These are phyloP conservation scores for Neophaeococcomyces mojaviensis DNA, from an alignment of 2,329 filamentous ascomycete species.

Conservation along the genomic window DNA sequence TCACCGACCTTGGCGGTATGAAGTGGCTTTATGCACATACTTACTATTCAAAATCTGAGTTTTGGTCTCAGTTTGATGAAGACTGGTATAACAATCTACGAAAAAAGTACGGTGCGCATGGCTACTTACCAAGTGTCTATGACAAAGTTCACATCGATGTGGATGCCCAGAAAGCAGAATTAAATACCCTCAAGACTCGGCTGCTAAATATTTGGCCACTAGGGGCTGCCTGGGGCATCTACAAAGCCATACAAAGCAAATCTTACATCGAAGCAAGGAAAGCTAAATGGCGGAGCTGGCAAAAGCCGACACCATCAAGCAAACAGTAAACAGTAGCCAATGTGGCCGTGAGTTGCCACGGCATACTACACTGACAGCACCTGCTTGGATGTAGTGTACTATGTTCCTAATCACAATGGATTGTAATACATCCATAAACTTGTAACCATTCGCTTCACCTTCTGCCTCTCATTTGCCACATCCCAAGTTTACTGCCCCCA, in stretches of 20 bases:
- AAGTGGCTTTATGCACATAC: conserved; percentile 77
- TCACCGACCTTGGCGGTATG: conserved; percentile 59
- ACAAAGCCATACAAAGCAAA: conserved; percentile 3
- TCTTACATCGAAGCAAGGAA: neutral
- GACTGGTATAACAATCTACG: conserved; percentile 16
- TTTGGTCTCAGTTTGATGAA: conserved; percentile 19
- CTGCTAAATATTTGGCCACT: conserved; percentile 44
- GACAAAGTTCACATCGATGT: conserved; percentile 16
- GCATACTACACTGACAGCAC: too few relatives aligned
- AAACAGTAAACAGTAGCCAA: too few relatives aligned
- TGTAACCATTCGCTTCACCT: too few relatives aligned
- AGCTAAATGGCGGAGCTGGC: conserved; percentile 1
- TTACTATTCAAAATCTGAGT: conserved; percentile 53
- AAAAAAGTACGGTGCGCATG: conserved; percentile 15
- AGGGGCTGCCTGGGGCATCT: conserved; percentile 48
- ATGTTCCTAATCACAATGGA: too few relatives aligned
- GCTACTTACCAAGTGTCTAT: conserved; percentile 17
- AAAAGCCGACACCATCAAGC: too few relatives aligned
- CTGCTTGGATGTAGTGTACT: too few relatives aligned
- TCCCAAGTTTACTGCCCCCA: too few relatives aligned
- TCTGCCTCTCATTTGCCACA: too few relatives aligned
- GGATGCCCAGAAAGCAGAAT: conserved; percentile 27
- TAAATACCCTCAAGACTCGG: conserved; percentile 13
- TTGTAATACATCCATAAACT: too few relatives aligned
- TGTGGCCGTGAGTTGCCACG: too few relatives aligned